Base-by-base conservation (phyloP, 257 asterid species). In the Solanum rostratum region DNA sequence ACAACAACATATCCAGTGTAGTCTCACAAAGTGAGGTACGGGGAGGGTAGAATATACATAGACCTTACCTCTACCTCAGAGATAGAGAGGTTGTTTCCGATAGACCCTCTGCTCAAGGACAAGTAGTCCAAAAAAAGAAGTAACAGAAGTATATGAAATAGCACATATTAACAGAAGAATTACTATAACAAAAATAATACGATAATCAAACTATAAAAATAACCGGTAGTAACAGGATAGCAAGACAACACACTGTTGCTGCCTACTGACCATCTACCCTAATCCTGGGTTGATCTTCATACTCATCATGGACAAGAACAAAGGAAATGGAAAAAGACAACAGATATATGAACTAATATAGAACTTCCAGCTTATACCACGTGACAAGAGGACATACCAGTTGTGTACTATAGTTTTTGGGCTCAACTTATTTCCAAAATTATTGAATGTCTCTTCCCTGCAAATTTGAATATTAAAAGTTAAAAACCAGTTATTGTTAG, bases 391-490 rank as follows among this genome's bases (percentile, higher is more conserved):
- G 54, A 57, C 92, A 50, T 90, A 94, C 99, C 99, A 96, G 85
- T 96, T 93, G 87, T 96, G 99, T 73, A 96, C 90, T 53, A 96
- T 89, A 2, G 99, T 94, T 90, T 93, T 92, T 18, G 87, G 95
- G 93, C 87, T 91, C 95, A 96, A 86, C 87, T 96, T 94, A 79
- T 86, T 92, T 41, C 99, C 99, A 14, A 96, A 96, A 90, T 92
- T 89, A 89, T 92, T 92, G 91, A 96, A 96, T 0, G 98, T 96
- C 91, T 96, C 99, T 90, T 96, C 99, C 99, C 99, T 96, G 90
- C 59, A 50, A 82, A 68, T 55, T 84, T 68, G 46, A 55, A 71
- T 52, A n/a, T 55, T 24, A 24, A n/a, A 79, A 79, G 60, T 46
- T 27, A 20, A n/a, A 19, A 39, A 19, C 20, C 5, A 66, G 46